Percentiles rank a stretch among this genome's conserved stretches.
phyloP scores from a whole-genome alignment of 352 stramenopile species.

The Globisporangium solare region DNA sequence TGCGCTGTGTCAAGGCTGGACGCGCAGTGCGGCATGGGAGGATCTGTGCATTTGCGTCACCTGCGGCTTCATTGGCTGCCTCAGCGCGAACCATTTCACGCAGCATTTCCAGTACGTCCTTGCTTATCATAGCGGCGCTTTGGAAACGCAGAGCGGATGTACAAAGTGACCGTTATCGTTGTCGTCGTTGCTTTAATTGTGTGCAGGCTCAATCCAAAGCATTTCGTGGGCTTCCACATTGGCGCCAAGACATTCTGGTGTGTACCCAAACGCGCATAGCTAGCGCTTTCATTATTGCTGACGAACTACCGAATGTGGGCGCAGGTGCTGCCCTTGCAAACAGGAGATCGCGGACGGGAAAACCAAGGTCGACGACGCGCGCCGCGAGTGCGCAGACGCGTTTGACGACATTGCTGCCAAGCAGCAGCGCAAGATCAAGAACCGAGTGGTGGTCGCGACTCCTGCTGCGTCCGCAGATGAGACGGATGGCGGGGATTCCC shows the following conservation, averaged over 20 bases:
- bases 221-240: slow-evolving; percentile 52
- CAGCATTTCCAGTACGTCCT: slow-evolving; percentile 39
- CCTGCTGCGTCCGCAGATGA: background rate
- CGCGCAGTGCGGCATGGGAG: slow-evolving; percentile 22
- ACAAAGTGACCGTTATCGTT: background rate
- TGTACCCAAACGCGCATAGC: background rate
- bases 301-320: background rate
- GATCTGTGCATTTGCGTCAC: slow-evolving; percentile 53
- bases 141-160: background rate
- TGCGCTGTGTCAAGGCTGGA: slow-evolving; percentile 26
- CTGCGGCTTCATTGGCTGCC: slow-evolving; percentile 58
- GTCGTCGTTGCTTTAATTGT: too few species aligned
- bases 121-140: too few species aligned
- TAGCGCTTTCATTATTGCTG: background rate
- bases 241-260: slow-evolving; percentile 54
- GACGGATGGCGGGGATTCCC: background rate
- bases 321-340: slow-evolving; percentile 37
- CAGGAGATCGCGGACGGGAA: slow-evolving; percentile 34
- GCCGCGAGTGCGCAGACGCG: slow-evolving; percentile 27
- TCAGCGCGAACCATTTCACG: slow-evolving; percentile 44
- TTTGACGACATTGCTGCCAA: slow-evolving; percentile 50
- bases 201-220: slow-evolving; percentile 40
- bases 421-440: slow-evolving; percentile 34
- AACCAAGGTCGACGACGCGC: slow-evolving; percentile 34
- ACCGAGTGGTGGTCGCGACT: background rate